Conservation (phyloP, 345 rosid genomes). For the Pistacia vera region DNA sequence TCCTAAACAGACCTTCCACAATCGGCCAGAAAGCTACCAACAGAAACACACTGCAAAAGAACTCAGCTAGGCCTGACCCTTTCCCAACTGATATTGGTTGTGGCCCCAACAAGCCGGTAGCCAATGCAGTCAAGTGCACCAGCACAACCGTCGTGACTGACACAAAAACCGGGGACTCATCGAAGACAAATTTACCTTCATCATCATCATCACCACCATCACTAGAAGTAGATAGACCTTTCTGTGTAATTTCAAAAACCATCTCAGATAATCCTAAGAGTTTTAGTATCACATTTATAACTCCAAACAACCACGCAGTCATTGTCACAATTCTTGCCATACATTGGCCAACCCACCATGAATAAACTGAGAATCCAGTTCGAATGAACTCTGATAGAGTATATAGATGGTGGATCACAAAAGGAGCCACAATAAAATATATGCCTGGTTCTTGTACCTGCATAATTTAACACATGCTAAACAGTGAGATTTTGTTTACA, state of each 20-base stretch:
- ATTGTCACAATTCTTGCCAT: slow-evolving; percentile 34
- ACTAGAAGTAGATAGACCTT: slow-evolving; percentile 24
- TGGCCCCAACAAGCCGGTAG: slow-evolving; percentile 18
- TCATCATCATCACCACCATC: slow-evolving; percentile 10
- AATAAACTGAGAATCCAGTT: slow-evolving; percentile 32
- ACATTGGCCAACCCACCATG: slow-evolving; percentile 50
- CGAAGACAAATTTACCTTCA: slow-evolving; percentile 34
- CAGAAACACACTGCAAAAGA: slow-evolving; percentile 23
- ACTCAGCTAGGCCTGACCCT: slow-evolving; percentile 33
- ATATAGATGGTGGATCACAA: slow-evolving; percentile 24
- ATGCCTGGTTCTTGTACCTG: slow-evolving; percentile 39
- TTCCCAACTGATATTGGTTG: background rate
- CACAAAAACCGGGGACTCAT: slow-evolving; percentile 37
- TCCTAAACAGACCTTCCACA: slow-evolving; percentile 35
- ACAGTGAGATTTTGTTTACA: background rate
- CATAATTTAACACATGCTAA: background rate
- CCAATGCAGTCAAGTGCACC: slow-evolving; percentile 31
- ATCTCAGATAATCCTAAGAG: slow-evolving; percentile 52
- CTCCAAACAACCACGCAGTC: slow-evolving; percentile 50
- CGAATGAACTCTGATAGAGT: slow-evolving; percentile 35
- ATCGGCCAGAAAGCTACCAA: slow-evolving; percentile 35
- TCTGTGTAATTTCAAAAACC: slow-evolving; percentile 56
- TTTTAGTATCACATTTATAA: slow-evolving; percentile 35
- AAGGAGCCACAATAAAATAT: slow-evolving; percentile 20
- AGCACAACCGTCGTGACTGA: slow-evolving; percentile 39